phyloP scores from a whole-genome alignment of 2,329 filamentous ascomycete species.

The Arachnopeziza araneosa region DNA sequence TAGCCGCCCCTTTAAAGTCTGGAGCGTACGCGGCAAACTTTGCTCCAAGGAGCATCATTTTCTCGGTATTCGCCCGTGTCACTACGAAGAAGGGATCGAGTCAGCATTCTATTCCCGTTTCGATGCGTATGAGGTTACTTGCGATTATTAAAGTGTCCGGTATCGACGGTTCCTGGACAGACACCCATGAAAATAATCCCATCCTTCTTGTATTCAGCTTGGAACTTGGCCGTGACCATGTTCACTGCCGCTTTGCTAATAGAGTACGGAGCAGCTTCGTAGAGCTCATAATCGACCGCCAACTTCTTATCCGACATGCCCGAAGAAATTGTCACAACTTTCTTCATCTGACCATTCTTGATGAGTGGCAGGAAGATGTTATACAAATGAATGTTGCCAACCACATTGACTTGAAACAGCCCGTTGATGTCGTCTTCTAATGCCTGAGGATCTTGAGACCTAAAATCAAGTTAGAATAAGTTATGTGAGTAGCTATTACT shows the following conservation, averaged over 20 bases:
- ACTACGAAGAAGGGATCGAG: conserved; percentile 11
- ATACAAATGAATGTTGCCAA: conserved; percentile 48
- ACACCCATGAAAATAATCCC: conserved; percentile 48
- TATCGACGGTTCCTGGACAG: conserved; percentile 45
- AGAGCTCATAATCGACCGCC: conserved; percentile 35
- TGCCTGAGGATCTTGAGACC: conserved; percentile 17
- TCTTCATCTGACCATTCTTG: conserved; percentile 44
- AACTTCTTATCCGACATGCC: conserved; percentile 43
- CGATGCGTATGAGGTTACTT: conserved; percentile 13
- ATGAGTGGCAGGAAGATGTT: conserved; percentile 49
- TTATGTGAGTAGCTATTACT: too few species aligned
- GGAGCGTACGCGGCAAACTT: conserved; percentile 22
- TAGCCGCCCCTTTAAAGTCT: conserved; percentile 21
- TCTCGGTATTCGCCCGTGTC: conserved; percentile 20
- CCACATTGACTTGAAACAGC: conserved; percentile 41
- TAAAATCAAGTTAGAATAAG: too few species aligned
- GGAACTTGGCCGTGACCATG: conserved; percentile 47
- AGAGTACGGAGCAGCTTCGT: conserved; percentile 37
- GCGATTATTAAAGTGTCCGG: conserved; percentile 28
- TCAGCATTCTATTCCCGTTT: conserved; percentile 6
- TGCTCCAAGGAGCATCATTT: conserved; percentile 17
- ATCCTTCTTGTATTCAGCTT: conserved; percentile 41
- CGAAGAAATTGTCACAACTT: conserved; percentile 44
- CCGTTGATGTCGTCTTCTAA: conserved; percentile 33
- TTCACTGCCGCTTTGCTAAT: conserved; percentile 49